Conservation (phyloP, 2,329 filamentous ascomycete genomes). For the Fusarium sp. region DNA sequence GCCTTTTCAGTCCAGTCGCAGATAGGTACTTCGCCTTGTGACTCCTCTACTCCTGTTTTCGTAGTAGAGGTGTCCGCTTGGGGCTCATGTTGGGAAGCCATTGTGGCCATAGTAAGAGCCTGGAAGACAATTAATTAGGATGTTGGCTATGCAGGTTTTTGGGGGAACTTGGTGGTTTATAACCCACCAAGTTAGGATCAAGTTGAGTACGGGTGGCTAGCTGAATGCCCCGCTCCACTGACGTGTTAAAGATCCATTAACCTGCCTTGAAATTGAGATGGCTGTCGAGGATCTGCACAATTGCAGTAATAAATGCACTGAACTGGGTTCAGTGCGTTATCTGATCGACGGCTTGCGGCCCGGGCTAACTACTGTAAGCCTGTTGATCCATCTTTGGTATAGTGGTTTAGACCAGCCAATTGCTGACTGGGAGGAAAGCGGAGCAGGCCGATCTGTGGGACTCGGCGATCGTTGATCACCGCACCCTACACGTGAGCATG, state of each 20-base stretch:
- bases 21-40: not conserved
- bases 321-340: not conserved
- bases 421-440: fast-evolving
- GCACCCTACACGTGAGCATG: not conserved
- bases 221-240: not conserved
- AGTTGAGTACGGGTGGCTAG: not conserved
- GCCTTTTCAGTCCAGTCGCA: constrained; percentile 1
- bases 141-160: fast-evolving
- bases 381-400: not conserved
- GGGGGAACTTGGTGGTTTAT: not conserved
- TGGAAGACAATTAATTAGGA: fast-evolving
- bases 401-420: fast-evolving
- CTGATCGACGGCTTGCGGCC: not conserved
- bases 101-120: fast-evolving
- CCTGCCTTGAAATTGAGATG: not conserved
- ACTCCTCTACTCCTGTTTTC: fast-evolving
- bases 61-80: fast-evolving
- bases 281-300: not conserved
- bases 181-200: fast-evolving
- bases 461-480: not conserved
- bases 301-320: not conserved
- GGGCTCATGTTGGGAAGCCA: fast-evolving
- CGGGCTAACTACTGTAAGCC: not conserved
- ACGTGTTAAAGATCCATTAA: not conserved
- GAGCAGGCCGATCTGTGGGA: not conserved